phyloP scores from a whole-genome alignment of 225 moss, liverwort and hornwort species.

The Marchantia paleacea region DNA sequence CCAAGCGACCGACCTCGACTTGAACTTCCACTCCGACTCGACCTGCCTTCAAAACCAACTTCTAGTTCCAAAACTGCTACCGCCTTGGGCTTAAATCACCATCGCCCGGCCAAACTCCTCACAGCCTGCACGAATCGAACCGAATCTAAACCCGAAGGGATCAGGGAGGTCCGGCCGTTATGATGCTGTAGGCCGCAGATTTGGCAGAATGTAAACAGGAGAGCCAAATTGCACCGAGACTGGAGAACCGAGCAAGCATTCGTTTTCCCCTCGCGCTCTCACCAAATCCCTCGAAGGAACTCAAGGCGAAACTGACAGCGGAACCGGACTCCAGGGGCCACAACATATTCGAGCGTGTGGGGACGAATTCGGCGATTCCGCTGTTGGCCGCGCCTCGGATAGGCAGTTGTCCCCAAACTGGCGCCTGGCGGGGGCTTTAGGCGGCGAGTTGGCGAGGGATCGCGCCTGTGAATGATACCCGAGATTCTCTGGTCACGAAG shows the following conservation, averaged over 20 bases:
- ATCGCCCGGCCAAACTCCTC: background rate
- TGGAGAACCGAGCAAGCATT: background rate
- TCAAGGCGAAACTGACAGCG: background rate
- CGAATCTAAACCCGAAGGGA: slow-evolving; percentile 4
- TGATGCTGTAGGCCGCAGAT: slow-evolving; percentile 7
- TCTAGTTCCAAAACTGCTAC: background rate
- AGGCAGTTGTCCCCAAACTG: background rate
- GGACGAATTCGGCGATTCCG: background rate
- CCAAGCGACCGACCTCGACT: background rate
- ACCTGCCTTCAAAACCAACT: background rate
- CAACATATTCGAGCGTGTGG: background rate
- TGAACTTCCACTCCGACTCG: background rate
- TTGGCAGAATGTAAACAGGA: background rate
- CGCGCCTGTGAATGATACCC: slow-evolving; percentile 2
- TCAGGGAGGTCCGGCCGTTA: background rate
- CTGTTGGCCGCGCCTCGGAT: no score
- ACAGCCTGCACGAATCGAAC: background rate
- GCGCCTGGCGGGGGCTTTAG: background rate
- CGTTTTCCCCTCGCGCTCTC: background rate
- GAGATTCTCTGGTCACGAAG: background rate
- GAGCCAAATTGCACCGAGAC: background rate
- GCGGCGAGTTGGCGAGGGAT: background rate
- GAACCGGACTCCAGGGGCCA: background rate
- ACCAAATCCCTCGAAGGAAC: background rate
- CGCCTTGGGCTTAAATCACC: background rate